Evolutionary conservation across 2,329 filamentous ascomycete species (phyloP), one percentile per base, ranked within the genome.

Genomic region (Ophiostoma pallidulum): DNA sequence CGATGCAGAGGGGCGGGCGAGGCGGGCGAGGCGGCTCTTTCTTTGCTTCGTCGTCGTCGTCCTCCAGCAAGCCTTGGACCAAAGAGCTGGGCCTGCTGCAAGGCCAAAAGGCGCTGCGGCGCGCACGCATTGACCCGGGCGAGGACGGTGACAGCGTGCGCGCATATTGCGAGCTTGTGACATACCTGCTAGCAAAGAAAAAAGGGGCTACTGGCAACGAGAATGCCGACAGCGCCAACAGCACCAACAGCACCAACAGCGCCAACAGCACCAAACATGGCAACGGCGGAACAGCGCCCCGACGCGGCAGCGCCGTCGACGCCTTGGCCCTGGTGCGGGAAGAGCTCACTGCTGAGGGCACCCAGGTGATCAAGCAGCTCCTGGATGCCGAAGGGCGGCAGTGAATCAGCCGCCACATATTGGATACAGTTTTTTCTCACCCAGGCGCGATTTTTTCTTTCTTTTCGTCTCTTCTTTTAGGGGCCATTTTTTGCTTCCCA

Each of bases 161-260:
- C 45, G 79, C 82, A 60, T 84, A 79, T 56, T 74, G 72, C 40
- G 74, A 77, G 51, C 63, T 82, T 19, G 69, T 82, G 16, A 57
- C 73, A 41, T 66, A 71, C 48, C 61, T 79, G 29, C 64, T 79
- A 19, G 62, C 62, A 45, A 36, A 62, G 64, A 38, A 41, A 4
- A 56, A 57, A 16, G 60, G 62, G 47, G 32, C 61, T 63, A 10
- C 37, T 33, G 4, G 56, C 57, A 13, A 59, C 62, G 31, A 55
- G 54, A 28, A 10, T 22, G 6, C 18, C 28, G 8, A 10, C 29
- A 8, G n/a, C 37, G n/a, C n/a, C n/a, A n/a, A 10, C 8, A n/a
- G n/a, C n/a, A n/a, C n/a, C n/a, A n/a, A n/a, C n/a, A n/a, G n/a
- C n/a, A n/a, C n/a, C n/a, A n/a, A 28, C 13, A 18, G 8, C 14